Evolutionary conservation across 2,329 filamentous ascomycete species (phyloP).

Genomic region (Blastomyces parvus): DNA sequence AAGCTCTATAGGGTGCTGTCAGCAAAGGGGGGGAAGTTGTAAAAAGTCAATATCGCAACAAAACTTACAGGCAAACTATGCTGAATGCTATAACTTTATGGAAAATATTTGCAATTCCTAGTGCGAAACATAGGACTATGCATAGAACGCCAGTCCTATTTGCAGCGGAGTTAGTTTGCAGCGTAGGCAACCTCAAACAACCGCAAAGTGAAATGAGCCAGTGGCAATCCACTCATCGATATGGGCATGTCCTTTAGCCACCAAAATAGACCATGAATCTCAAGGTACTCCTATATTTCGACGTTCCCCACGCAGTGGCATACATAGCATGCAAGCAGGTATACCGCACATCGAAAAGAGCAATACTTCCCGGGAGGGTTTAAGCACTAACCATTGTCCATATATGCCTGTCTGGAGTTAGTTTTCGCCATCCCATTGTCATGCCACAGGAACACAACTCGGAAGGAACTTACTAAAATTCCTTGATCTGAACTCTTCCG

Average conservation of each 20-base stretch:
- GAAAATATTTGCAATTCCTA: slow-evolving; percentile 61
- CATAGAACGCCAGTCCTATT: slow-evolving; percentile 46
- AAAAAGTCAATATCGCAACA: slow-evolving; percentile 11
- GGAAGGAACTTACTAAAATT: slow-evolving; percentile 51
- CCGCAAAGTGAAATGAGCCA: too few species aligned
- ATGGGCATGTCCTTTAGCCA: background rate
- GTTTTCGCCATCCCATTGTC: slow-evolving; percentile 1
- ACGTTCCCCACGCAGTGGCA: background rate
- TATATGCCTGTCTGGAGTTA: slow-evolving; percentile 48
- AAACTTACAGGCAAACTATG: slow-evolving; percentile 46
- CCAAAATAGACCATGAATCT: background rate
- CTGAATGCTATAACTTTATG: slow-evolving; percentile 54
- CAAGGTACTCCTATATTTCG: slow-evolving; percentile 1
- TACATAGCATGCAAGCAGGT: background rate
- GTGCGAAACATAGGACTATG: slow-evolving; percentile 56
- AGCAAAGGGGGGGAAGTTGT: slow-evolving; percentile 12
- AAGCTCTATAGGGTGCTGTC: slow-evolving; percentile 51
- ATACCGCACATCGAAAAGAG: background rate
- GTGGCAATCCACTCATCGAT: background rate
- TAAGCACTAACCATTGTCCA: slow-evolving; percentile 53
- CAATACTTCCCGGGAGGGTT: background rate
- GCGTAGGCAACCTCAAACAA: too few species aligned
- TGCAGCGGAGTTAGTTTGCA: background rate
- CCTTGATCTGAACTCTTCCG: slow-evolving; percentile 54
- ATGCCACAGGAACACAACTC: slow-evolving; percentile 11